These are phyloP conservation scores for Candida xyloterini DNA, from an alignment of 805 yeast species.

Conservation along the genomic window DNA sequence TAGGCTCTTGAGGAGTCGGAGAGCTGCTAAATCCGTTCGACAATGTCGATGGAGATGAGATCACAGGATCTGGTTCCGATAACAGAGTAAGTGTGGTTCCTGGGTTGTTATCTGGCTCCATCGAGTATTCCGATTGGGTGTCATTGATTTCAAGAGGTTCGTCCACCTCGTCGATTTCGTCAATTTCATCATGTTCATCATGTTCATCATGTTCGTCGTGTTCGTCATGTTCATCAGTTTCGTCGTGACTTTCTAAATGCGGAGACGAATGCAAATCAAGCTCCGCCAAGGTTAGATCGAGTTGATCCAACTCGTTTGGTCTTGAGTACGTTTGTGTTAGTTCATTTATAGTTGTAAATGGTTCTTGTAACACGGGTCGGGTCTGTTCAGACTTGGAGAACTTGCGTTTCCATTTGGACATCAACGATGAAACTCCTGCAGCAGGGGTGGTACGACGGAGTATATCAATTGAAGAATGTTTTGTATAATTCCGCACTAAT, in stretches of 20 bases:
- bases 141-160: background rate
- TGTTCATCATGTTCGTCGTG: slow-evolving; percentile 21
- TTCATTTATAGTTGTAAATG: background rate
- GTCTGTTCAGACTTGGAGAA: slow-evolving; percentile 4
- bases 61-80: background rate
- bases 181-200: slow-evolving; percentile 10
- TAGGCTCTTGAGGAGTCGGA: slow-evolving; percentile 3
- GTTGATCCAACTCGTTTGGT: background rate
- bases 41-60: slow-evolving; percentile 5
- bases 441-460: slow-evolving; percentile 13
- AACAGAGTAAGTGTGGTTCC: background rate
- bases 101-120: background rate
- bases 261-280: slow-evolving; percentile 6
- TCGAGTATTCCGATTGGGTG: background rate
- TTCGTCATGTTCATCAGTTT: slow-evolving; percentile 23
- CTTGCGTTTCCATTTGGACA: slow-evolving; percentile 20
- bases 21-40: slow-evolving; percentile 7
- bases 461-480: slow-evolving; percentile 22
- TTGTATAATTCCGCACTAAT: slow-evolving; percentile 10
- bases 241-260: slow-evolving; percentile 22
- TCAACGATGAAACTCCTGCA: slow-evolving; percentile 14
- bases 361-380: background rate
- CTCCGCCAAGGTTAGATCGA: background rate
- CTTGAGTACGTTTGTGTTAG: background rate
- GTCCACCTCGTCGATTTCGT: slow-evolving; percentile 6